Evolutionary conservation across 2,329 filamentous ascomycete genomes (phyloP), one percentile per base, ranked within the genome.

Genomic region (Alternaria solani): DNA sequence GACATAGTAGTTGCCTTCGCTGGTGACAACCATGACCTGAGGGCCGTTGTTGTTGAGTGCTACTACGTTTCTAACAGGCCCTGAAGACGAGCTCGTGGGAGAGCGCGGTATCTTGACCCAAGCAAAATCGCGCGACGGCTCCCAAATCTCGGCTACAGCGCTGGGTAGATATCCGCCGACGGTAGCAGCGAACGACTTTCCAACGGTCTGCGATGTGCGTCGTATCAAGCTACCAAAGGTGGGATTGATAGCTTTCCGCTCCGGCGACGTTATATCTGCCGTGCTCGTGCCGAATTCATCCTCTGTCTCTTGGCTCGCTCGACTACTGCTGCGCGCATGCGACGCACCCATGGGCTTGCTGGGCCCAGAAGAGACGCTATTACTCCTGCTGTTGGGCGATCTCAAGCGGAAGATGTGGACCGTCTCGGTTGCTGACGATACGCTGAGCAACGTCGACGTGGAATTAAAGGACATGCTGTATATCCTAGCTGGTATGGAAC

Each of bases 401-500:
- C 72, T 71, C 53, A 99, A 85, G 55, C 94, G 92, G 82, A 99
- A 99, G 52, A 99, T 93, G 77, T 99, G 95, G 9, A 99, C 90
- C 0, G 95, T 99, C 73, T 99, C 95, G 0, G 94, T 96, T 1
- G 93, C 94, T 3, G 94, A 98, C 5, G 95, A 98, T 41, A 99
- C 94, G 73, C 94, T 97, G 36, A 99, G 87, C 11, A 99, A 84
- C 1, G 94, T 97, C 2, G 94, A 96, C 60, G 91, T 93, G 51
- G 93, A 89, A 78, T 99, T 99, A 81, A 99, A 99, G 1, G 94
- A 96, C 93, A 99, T 97, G 86, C 93, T 96, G 81, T 94, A 97
- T 69, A 99, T 99, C 41, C 92, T 91, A 2, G 94, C 94, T 0
- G 95, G 95, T 79, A 97, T 97, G 2, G 94, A 97, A 43, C 95